Conservation (phyloP, 257 asterid species). For the Solanum virginianum region DNA sequence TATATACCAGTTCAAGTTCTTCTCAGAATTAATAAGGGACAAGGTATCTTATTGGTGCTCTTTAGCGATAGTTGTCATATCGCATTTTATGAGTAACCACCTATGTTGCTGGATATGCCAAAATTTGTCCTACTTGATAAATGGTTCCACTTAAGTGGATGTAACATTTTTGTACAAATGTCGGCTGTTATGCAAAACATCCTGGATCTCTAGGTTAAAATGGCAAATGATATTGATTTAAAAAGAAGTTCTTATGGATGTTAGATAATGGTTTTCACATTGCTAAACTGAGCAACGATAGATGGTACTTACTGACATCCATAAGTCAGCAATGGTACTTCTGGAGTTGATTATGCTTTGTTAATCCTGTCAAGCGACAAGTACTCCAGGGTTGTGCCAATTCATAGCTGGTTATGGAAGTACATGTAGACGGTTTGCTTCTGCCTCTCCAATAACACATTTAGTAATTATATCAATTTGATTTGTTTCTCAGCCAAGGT, state of each 20-base stretch:
- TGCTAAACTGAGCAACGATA: neutral
- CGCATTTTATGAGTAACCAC: neutral
- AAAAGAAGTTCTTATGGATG: neutral
- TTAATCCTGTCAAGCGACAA: neutral
- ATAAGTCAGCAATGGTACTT: neutral
- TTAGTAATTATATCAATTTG: neutral
- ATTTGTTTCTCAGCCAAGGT: neutral
- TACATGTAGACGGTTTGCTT: neutral
- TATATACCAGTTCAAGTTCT: constrained; percentile 70
- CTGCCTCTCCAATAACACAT: neutral
- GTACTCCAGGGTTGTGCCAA: neutral
- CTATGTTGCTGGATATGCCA: neutral
- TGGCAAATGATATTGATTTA: neutral
- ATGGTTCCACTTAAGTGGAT: neutral
- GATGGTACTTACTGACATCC: neutral
- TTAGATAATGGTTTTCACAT: neutral
- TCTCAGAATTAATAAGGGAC: constrained; percentile 45
- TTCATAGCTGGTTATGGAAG: neutral
- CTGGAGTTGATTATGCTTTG: neutral
- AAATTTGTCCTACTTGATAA: neutral
- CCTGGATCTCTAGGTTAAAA: neutral
- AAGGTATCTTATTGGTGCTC: constrained; percentile 29
- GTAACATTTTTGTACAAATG: neutral
- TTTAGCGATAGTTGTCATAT: neutral
- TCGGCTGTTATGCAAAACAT: neutral